Conservation (phyloP, 108 stramenopile genomes). For the Pseudonitzschia delicatissima region DNA sequence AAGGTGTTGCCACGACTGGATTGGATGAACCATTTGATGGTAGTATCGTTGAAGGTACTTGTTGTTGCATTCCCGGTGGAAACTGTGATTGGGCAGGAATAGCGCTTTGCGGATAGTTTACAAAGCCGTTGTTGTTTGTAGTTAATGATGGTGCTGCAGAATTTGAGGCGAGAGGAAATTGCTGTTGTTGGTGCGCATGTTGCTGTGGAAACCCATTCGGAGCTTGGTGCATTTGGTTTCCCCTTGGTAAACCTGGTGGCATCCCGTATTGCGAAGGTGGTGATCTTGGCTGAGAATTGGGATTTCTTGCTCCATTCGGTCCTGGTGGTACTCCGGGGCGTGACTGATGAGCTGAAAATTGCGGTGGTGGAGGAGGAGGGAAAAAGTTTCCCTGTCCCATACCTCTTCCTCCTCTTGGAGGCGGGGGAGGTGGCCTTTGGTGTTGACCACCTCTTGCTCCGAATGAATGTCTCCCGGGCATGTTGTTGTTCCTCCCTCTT, state of each 20-base stretch:
- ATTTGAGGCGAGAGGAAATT: conserved; percentile 1
- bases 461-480: background rate
- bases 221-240: conserved; percentile 1
- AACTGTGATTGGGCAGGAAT: conserved; percentile 1
- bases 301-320: background rate
- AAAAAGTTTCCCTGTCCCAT: background rate
- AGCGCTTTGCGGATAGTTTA: background rate
- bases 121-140: background rate
- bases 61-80: background rate
- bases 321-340: background rate
- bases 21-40: background rate
- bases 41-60: background rate
- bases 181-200: background rate
- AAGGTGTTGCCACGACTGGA: background rate
- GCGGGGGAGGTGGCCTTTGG: conserved; percentile 6
- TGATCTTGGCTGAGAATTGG: background rate
- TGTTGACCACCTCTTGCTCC: conserved; percentile 2
- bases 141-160: too few relatives aligned
- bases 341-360: conserved; percentile 17
- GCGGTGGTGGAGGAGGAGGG: conserved; percentile 13
- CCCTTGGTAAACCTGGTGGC: background rate
- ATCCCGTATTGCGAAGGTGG: background rate
- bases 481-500: too few relatives aligned
- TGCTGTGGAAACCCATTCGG: background rate
- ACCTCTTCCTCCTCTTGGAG: background rate